phyloP scores from a whole-genome alignment of 1,284 basidiomycete genomes.

The Cryptococcus sp. region DNA sequence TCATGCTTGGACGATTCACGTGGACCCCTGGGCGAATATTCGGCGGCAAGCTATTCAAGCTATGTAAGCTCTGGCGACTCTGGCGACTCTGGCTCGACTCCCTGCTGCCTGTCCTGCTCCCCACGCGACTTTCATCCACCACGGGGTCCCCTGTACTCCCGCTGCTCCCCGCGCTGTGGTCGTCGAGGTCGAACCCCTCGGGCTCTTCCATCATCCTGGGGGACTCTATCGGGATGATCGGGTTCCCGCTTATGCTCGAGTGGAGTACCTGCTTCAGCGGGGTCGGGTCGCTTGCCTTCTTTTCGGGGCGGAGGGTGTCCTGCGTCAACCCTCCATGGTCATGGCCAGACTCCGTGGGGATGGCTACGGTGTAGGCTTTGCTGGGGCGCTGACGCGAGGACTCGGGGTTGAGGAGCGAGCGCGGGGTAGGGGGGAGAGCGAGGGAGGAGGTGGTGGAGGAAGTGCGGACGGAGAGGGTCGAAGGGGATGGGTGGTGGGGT shows the following conservation, averaged over 20 bases:
- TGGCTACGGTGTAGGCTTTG: conserved; percentile 6
- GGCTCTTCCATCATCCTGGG: conserved; percentile 15
- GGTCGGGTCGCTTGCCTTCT: conserved; percentile 30
- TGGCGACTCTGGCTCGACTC: background rate
- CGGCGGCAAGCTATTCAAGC: too few species aligned
- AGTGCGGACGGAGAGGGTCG: conserved; percentile 18
- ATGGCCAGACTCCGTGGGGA: background rate
- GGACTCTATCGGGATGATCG: conserved; percentile 7
- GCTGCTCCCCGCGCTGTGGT: background rate
- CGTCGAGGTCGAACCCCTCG: conserved; percentile 6
- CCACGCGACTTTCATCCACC: background rate
- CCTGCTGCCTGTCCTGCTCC: conserved; percentile 1
- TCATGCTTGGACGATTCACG: conserved; percentile 10
- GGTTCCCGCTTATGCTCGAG: background rate
- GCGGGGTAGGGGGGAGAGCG: conserved; percentile 11
- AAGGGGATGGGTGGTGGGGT: conserved; percentile 15
- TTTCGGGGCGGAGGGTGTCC: conserved; percentile 4
- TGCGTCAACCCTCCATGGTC: background rate
- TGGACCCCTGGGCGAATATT: conserved; percentile 7
- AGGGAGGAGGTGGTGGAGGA: conserved; percentile 16
- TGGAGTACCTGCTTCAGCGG: conserved; percentile 19
- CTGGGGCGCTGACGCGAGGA: background rate
- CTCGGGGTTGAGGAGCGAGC: conserved; percentile 7
- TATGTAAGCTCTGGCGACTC: background rate
- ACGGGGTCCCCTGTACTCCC: background rate